A percentile compares a stretch with the other conserved stretches of the same genome.
Conservation (phyloP, 139 green algal genomes). For the Chara braunii region DNA sequence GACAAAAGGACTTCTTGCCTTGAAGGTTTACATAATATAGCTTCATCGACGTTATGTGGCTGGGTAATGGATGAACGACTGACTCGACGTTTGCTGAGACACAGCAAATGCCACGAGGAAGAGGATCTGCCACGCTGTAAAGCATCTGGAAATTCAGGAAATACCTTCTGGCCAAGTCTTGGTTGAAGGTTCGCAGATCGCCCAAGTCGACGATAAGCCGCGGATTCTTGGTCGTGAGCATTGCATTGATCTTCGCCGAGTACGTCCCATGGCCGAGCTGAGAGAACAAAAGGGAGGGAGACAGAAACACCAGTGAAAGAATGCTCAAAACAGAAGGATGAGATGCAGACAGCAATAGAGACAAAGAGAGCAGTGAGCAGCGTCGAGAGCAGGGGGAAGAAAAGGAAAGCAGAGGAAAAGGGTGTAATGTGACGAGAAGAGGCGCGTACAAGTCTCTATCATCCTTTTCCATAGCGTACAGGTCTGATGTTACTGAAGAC, state of each 20-base stretch:
- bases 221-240: slow-evolving; percentile 27
- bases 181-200: slow-evolving; percentile 71
- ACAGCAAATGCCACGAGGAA: background rate
- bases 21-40: background rate
- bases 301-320: no score
- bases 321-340: no score
- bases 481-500: no score
- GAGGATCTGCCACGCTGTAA: background rate
- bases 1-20: no score
- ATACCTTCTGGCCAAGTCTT: slow-evolving; percentile 46
- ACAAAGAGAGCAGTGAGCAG: no score
- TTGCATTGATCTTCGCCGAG: slow-evolving; percentile 39
- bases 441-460: no score
- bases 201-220: slow-evolving; percentile 54
- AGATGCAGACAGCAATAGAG: no score
- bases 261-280: slow-evolving; percentile 40
- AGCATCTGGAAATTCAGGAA: background rate
- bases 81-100: background rate
- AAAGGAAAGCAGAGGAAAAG: no score
- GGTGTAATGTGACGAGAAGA: no score
- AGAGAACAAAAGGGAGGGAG: no score
- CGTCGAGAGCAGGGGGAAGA: no score
- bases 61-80: background rate
- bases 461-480: no score
- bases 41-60: background rate